Evolutionary conservation across 73 alveolate genomes (phyloP), one percentile per base, ranked within the genome.

Genomic region (Paramecium octaurelia): DNA sequence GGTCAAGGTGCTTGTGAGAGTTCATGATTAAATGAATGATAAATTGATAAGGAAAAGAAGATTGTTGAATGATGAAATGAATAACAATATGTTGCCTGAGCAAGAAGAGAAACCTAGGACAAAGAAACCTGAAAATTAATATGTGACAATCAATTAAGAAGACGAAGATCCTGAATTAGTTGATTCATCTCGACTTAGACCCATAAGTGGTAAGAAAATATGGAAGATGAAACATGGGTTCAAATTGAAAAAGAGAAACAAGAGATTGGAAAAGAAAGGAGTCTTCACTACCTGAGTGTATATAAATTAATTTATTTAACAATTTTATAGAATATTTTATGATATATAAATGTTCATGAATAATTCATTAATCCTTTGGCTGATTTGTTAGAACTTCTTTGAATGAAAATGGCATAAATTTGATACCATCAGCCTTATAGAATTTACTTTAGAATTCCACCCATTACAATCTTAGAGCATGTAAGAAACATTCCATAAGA

Each of bases 401-500:
- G 75, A 97, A 97, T 29, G 99, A 95, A 86, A 97, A 95, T 35
- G 99, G 99, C 54, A 76, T 89, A 94, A 97, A 98, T 71, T 91
- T 86, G 83, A 94, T 85, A 57, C 99, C 99, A 84, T 96, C 97
- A 35, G 99, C 99, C 84, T 96, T 95, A 95, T 97, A 98, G 96
- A 98, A 98, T 92, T 98, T 98, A 92, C 95, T 97, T 92, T 97
- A 97, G 94, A 98, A 98, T 96, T 98, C 99, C 46, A 98, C 99
- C 99, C 99, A 98, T 95, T 98, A 98, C 59, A 98, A 97, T 88
- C 99, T 93, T 38, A 98, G 92, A 60, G 99, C 98, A 93, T 98
- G 99, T 86, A 98, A 87, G 96, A 98, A 98, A 91, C 99, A 97
- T 90, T 98, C 99, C 95, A 98, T 93, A 27, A 96, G 96, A 93